Evolutionary conservation across 805 yeast genomes (phyloP).

Genomic region (Monosporozyma solicola): DNA sequence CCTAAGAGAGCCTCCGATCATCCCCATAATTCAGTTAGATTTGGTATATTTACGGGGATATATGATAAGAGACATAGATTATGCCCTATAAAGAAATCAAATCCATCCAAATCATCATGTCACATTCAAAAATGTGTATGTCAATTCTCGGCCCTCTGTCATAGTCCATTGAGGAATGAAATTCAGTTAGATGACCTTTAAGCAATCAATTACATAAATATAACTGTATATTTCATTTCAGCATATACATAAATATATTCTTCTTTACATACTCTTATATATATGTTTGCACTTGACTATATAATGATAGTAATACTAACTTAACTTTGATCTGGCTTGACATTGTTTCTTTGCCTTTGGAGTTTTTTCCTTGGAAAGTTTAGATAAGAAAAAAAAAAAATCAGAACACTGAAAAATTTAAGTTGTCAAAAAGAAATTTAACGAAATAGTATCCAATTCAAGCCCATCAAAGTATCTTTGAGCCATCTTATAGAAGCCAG

Average conservation of each 20-base stretch:
- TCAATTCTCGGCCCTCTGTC: background rate
- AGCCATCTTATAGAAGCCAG: background rate
- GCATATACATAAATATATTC: background rate
- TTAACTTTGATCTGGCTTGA: background rate
- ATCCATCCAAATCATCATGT: background rate
- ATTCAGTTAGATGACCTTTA: conserved; percentile 2
- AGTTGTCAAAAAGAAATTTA: background rate
- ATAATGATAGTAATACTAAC: background rate
- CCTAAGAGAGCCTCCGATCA: background rate
- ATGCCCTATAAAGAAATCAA: background rate
- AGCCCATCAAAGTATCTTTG: background rate
- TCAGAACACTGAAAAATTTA: background rate
- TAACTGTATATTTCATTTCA: background rate
- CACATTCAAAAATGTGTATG: background rate
- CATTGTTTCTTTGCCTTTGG: background rate
- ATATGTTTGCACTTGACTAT: background rate
- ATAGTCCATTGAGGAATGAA: conserved; percentile 6
- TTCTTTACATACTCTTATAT: background rate
- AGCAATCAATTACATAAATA: background rate
- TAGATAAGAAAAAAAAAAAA: background rate
- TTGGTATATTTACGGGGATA: background rate
- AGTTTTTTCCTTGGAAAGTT: background rate
- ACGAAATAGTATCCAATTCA: background rate
- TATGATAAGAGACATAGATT: background rate
- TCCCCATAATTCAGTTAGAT: background rate